Base-by-base conservation (phyloP, 805 yeast genomes). In the Teunomyces lycoperdinae region DNA sequence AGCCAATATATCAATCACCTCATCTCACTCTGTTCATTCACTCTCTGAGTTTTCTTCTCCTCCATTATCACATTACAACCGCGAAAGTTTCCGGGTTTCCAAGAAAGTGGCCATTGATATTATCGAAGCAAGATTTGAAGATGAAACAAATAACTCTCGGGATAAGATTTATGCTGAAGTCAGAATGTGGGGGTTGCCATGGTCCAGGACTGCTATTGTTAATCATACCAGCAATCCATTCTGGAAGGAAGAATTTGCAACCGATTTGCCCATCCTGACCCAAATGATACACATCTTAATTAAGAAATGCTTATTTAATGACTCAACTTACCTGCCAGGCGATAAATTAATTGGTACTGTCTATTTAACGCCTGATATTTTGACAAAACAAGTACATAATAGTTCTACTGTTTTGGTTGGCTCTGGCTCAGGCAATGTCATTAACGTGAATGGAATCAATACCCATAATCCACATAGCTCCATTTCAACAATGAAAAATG, bases 171-270 rank as follows among this genome's bases (percentile, higher is more conserved):
- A 87, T 58, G 81, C 87, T 1, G 96, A 89, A 56, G 71, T 90
- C 2, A 68, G 77, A 13, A 73, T 88, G 62, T 86, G 94, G 85
- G 83, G 80, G 14, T 73, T 80, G 42, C 81, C 85, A 0, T 86
- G 92, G 89, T 88, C 87, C 33, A 72, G 89, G 54, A 88, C 97
- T 0, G 84, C 90, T 2, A 71, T 80, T 5, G 84, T 84, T 0
- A 68, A 72, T 32, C 69, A 77, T 41, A 55, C 64, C 0, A 45
- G 47, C 2, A 74, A 76, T 46, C 91, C 96, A 1, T 88, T 88
- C 60, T 91, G 96, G 94, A 81, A 90, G 59, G 96, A 91, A 58
- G 80, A 75, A 40, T 86, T 87, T 58, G 67, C 76, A 1, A 68
- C 86, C n/a, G 80, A 83, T 44, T 68, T 84, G 36, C 85, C 87